Evolutionary conservation across 2,329 filamentous ascomycete species (phyloP).

Genomic region (Podosphaera xanthii): DNA sequence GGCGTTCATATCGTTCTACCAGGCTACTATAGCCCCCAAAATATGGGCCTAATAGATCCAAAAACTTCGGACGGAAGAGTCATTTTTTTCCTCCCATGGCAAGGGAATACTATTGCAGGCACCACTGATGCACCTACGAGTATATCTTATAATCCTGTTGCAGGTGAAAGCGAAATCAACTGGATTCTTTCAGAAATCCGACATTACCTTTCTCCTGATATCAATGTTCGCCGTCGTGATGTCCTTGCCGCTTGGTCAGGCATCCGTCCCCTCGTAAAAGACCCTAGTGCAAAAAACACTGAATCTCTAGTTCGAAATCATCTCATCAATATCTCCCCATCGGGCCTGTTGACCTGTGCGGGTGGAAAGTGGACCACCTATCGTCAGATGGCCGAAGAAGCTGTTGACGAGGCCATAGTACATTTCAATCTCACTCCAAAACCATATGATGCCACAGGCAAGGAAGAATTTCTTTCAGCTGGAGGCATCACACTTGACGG

Average conservation of each 20-base stretch:
- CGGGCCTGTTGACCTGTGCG: constrained; percentile 63
- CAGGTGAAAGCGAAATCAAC: constrained; percentile 63
- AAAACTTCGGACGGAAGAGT: constrained; percentile 72
- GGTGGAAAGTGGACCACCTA: constrained; percentile 90
- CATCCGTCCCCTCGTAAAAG: constrained; percentile 66
- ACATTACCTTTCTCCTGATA: constrained; percentile 62
- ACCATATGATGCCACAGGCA: constrained; percentile 43
- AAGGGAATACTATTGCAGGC: constrained; percentile 77
- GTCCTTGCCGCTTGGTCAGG: constrained; percentile 82
- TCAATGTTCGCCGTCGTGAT: constrained; percentile 64
- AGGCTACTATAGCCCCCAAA: constrained; percentile 63
- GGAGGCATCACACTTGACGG: constrained; percentile 51
- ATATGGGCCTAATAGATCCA: constrained; percentile 76
- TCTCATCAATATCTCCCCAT: constrained; percentile 55
- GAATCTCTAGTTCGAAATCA: constrained; percentile 77
- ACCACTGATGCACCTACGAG: constrained; percentile 61
- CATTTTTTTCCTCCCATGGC: constrained; percentile 86
- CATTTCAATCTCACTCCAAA: constrained; percentile 39
- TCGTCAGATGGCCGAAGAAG: constrained; percentile 79
- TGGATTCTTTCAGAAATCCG: constrained; percentile 74
- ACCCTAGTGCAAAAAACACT: constrained; percentile 67
- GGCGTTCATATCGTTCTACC: constrained; percentile 74
- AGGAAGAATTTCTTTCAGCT: constrained; percentile 32
- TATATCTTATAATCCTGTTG: constrained; percentile 51
- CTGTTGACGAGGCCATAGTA: constrained; percentile 56